Evolutionary conservation across 345 rosid genomes (phyloP).

Genomic region (Passiflora organensis): DNA sequence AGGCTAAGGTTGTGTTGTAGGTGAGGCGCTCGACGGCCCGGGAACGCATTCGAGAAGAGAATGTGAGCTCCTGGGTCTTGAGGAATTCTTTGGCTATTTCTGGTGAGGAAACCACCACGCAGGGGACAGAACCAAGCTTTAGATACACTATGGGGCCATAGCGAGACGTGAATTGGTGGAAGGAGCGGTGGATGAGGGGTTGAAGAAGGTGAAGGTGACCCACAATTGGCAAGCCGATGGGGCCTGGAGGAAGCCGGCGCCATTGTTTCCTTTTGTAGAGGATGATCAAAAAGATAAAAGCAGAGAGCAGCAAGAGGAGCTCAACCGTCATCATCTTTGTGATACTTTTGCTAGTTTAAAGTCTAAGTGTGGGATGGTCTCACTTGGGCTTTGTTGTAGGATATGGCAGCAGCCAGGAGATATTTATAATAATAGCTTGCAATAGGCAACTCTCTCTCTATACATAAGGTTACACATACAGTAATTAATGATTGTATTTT

Average conservation of each 20-base stretch:
- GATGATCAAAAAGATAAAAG: background rate
- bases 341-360: too few species aligned
- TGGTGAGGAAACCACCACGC: slow-evolving; percentile 37
- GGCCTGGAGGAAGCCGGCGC: slow-evolving; percentile 31
- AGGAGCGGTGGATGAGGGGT: slow-evolving; percentile 33
- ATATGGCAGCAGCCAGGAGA: too few species aligned
- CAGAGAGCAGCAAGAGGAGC: background rate
- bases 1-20: slow-evolving; percentile 40
- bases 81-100: slow-evolving; percentile 33
- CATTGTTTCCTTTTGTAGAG: background rate
- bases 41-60: slow-evolving; percentile 29
- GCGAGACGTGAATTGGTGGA: slow-evolving; percentile 14
- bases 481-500: too few species aligned
- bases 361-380: too few species aligned
- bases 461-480: too few species aligned
- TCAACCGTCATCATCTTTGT: background rate
- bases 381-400: too few species aligned
- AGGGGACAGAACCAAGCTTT: slow-evolving; percentile 30
- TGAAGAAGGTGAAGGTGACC: slow-evolving; percentile 48
- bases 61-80: slow-evolving; percentile 31
- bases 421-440: too few species aligned
- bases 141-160: slow-evolving; percentile 34
- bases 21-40: slow-evolving; percentile 37
- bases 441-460: too few species aligned
- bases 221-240: slow-evolving; percentile 31